Evolutionary conservation across 495 filamentous ascomycete genomes (phyloP), one percentile per base, ranked within the genome.

Genomic region (Pseudomonodictys pantanalensis): DNA sequence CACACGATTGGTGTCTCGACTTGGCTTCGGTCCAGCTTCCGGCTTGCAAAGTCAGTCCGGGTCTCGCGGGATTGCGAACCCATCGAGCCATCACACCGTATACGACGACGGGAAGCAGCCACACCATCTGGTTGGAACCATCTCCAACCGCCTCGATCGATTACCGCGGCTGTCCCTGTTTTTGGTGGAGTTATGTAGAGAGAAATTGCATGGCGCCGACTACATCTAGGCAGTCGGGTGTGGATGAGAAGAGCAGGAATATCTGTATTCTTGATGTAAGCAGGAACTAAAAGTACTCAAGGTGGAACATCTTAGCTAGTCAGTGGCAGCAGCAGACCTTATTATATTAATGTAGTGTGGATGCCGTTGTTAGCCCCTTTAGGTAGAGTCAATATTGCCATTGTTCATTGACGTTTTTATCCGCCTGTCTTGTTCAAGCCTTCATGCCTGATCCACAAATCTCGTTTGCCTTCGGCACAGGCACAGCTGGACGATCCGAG

Each of bases 181-280:
- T 22, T 23, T 25, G 50, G 38, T 51, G 56, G 62, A 60, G 11
- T 52, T 54, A 44, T 56, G 38, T 54, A 62, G 24, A 42, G 52
- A 58, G 52, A 66, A 55, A 61, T 58, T 60, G 59, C 43, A 63
- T 26, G 46, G 56, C 46, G 52, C n/a, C 47, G 47, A 44, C 55
- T 35, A 47, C 30, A 42, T 53, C 18, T 35, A 56, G 20, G 45
- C 38, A 3, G 20, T n/a, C 38, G 9, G 48, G 50, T 26, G 47
- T 24, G 18, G 50, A 49, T 23, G 28, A 39, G 54, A 15, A 42
- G 42, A 43, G 20, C 20, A 44, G 24, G 48, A 28, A 42, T 52
- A 59, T 51, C 41, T 54, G 50, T 56, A 67, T 63, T 58, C 57
- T 53, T 39, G 54, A 63, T 54, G 32, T 63, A n/a, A n/a, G 50